Percentiles rank a stretch among this genome's conserved stretches.
Evolutionary conservation across 2,329 filamentous ascomycete genomes (phyloP).

Genomic region (Scedosporium boydii): DNA sequence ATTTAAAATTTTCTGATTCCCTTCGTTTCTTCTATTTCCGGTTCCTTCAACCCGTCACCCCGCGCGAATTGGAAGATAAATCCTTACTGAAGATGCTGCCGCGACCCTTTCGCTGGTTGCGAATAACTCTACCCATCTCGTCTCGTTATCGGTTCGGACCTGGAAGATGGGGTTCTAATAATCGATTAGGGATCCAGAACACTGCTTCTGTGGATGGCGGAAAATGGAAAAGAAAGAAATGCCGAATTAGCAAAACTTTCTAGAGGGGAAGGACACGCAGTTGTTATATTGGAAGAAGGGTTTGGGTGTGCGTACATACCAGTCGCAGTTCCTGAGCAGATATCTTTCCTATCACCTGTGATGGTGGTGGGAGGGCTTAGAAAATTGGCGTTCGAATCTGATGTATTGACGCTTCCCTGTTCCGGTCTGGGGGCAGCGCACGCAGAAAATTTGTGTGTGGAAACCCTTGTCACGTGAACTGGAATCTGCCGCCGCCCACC

Average conservation of each 20-base stretch:
- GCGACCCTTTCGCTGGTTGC: constrained; percentile 55
- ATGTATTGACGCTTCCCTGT: constrained; percentile 4
- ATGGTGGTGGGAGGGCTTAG: constrained; percentile 5
- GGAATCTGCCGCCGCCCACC: no score
- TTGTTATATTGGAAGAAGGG: neutral
- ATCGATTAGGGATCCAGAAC: constrained; percentile 10
- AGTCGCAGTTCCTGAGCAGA: constrained; percentile 4
- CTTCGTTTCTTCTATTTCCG: constrained; percentile 12
- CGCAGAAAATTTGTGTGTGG: constrained; percentile 6
- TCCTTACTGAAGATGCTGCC: constrained; percentile 49
- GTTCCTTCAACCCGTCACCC: neutral
- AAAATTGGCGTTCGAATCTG: constrained; percentile 6
- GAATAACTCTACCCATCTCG: constrained; percentile 51
- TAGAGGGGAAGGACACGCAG: neutral
- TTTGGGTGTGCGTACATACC: neutral
- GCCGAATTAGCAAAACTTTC: neutral
- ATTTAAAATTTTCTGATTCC: constrained; percentile 5
- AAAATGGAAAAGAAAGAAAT: neutral
- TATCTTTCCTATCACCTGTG: constrained; percentile 6
- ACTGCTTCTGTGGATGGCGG: neutral
- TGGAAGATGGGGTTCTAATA: constrained; percentile 5
- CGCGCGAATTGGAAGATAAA: constrained; percentile 8
- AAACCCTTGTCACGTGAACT: constrained; percentile 8
- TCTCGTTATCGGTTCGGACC: constrained; percentile 11
- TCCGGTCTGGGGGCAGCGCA: neutral